Conservation (phyloP, 2,329 filamentous ascomycete species). For the Penicillium sp. region DNA sequence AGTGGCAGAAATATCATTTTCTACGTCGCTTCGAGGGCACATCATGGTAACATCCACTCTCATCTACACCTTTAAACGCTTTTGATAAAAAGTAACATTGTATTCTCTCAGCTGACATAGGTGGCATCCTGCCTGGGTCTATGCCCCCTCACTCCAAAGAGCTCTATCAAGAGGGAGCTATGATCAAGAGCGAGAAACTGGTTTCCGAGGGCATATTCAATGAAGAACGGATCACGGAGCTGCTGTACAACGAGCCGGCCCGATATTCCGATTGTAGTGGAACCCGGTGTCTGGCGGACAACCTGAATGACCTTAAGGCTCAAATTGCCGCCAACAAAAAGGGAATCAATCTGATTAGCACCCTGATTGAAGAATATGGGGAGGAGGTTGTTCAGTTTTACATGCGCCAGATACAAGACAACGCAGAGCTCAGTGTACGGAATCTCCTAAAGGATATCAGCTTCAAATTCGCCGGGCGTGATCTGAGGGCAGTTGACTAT, state of each 20-base stretch:
- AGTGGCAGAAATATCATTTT: conserved; percentile 74
- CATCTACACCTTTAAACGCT: too few species aligned
- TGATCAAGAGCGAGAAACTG: conserved; percentile 60
- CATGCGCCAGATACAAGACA: conserved; percentile 76
- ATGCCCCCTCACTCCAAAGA: conserved; percentile 55
- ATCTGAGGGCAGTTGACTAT: conserved; percentile 69
- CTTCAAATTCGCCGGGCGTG: conserved; percentile 60
- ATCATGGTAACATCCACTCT: conserved; percentile 58
- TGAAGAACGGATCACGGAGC: conserved; percentile 68
- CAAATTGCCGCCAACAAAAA: conserved; percentile 82
- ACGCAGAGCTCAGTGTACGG: conserved; percentile 72
- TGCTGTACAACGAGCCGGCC: conserved; percentile 70
- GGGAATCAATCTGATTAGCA: conserved; percentile 71
- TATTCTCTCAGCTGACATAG: neutral
- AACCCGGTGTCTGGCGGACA: conserved; percentile 73
- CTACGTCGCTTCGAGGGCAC: conserved; percentile 73
- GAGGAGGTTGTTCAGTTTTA: conserved; percentile 72
- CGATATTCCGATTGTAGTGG: conserved; percentile 72
- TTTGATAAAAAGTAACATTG: neutral
- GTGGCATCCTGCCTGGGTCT: neutral
- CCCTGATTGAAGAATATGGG: conserved; percentile 72
- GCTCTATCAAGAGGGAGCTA: conserved; percentile 65
- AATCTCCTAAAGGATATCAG: conserved; percentile 68
- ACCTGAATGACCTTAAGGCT: conserved; percentile 79
- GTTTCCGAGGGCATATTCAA: conserved; percentile 58